These are phyloP conservation scores for Plectosphaerella sp. DNA, from an alignment of 2,329 filamentous ascomycete species.

Conservation along the genomic window DNA sequence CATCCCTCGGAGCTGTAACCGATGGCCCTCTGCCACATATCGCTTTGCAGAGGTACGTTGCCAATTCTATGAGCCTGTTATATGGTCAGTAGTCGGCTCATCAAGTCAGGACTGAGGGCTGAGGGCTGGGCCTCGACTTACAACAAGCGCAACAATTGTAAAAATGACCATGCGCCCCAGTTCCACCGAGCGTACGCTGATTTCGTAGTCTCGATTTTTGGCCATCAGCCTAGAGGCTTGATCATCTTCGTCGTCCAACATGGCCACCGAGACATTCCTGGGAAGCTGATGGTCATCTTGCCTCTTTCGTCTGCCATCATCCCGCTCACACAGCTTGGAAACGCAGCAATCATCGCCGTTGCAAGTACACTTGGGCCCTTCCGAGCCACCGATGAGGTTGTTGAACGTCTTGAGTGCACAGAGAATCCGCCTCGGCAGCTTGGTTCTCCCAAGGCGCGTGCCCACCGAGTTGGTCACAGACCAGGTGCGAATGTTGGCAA, in stretches of 20 bases:
- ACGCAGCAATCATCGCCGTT: background rate
- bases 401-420: background rate
- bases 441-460: background rate
- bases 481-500: background rate
- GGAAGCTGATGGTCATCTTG: too few species aligned
- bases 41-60: background rate
- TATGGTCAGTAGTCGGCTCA: too few species aligned
- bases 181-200: background rate
- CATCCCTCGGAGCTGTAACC: background rate
- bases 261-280: too few species aligned
- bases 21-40: background rate
- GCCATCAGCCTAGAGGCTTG: background rate
- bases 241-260: background rate
- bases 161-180: background rate
- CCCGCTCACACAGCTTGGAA: background rate
- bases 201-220: background rate
- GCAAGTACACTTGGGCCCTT: background rate
- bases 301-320: background rate
- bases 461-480: background rate
- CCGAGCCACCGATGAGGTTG: background rate
- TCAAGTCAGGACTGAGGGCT: too few species aligned
- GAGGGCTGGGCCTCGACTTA: too few species aligned
- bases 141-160: background rate
- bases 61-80: too few species aligned
- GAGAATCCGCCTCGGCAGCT: background rate